Evolutionary conservation across 1,139 yeast genomes (phyloP), one percentile per base, ranked within the genome.

Genomic region (Suhomyces wounanorum): DNA sequence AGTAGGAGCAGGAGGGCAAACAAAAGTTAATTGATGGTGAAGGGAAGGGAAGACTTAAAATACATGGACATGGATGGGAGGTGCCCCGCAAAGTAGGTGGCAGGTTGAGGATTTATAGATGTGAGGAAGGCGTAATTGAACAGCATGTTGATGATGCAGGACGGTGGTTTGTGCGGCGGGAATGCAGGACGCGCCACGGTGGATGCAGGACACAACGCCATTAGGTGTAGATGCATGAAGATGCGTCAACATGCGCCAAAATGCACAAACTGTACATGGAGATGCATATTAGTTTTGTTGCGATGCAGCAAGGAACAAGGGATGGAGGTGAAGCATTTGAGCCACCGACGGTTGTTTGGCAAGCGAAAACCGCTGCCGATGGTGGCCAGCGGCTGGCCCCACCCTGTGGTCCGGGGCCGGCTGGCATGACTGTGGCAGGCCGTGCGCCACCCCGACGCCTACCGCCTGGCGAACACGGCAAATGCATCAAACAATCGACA

Each of bases 101-200:
- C 23, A 42, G 45, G 30, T 7, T 8, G 37, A 13, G 26, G 36
- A 17, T 31, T 40, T 40, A 40, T 40, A 40, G 42, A n/a, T 17
- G 42, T 25, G 28, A 38, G 42, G 42, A 25, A 16, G 42, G 31
- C 42, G 42, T 40, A 40, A 40, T 40, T 40, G 18, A 28, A 40
- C 17, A 16, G 42, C 21, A 25, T 10, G 30, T 25, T 26, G 42
- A 40, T 40, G 42, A 25, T 40, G 42, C 42, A 40, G 42, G 31
- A 40, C 42, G 42, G 33, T 25, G 33, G 40, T 18, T 16, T 31
- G 30, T 40, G 42, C 18, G 28, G 42, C 42, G 30, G 33, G 31
- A 40, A 28, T 40, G 23, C 42, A 40, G 18, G 42, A 16, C 16
- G 30, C 14, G 26, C 37, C 9, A 13, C 16, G 18, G 17, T 23